Evolutionary conservation across 225 moss, liverwort and hornwort genomes (phyloP).

Genomic region (Straminergon stramineum): DNA sequence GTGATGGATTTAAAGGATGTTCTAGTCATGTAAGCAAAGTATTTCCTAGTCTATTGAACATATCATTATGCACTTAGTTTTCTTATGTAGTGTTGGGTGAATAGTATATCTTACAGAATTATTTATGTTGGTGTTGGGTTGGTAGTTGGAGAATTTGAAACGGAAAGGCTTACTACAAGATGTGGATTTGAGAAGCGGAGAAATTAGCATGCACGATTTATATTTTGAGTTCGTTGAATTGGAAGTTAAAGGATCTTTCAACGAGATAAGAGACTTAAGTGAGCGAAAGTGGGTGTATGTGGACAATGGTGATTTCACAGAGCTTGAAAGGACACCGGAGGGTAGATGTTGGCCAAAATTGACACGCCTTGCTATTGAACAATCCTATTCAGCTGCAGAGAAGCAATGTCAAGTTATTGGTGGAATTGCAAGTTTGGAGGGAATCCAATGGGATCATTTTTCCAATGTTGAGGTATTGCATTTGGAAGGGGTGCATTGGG

Average conservation of each 20-base stretch:
- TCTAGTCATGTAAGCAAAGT: not conserved
- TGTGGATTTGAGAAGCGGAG: not conserved
- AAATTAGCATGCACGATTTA: not conserved
- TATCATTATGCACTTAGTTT: not conserved
- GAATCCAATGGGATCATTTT: not conserved
- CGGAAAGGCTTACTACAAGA: not conserved
- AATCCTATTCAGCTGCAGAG: rapidly evolving
- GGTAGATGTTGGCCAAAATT: not conserved
- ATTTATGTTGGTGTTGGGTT: not conserved
- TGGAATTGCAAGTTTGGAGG: not conserved
- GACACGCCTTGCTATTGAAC: not conserved
- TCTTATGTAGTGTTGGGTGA: rapidly evolving
- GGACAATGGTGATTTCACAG: not conserved
- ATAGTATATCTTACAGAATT: not conserved
- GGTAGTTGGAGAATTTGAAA: not conserved
- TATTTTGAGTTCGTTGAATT: not conserved
- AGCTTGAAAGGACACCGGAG: not conserved
- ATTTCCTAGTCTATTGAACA: not conserved
- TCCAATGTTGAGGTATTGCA: not conserved
- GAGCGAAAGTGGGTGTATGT: not conserved
- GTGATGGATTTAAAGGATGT: not conserved
- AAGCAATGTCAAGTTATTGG: too few relatives aligned
- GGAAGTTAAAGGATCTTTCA: not conserved
- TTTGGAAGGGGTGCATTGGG: not conserved
- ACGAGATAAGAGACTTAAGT: rapidly evolving